Conservation (phyloP, 306 rosid species). For the Sindora glabra region DNA sequence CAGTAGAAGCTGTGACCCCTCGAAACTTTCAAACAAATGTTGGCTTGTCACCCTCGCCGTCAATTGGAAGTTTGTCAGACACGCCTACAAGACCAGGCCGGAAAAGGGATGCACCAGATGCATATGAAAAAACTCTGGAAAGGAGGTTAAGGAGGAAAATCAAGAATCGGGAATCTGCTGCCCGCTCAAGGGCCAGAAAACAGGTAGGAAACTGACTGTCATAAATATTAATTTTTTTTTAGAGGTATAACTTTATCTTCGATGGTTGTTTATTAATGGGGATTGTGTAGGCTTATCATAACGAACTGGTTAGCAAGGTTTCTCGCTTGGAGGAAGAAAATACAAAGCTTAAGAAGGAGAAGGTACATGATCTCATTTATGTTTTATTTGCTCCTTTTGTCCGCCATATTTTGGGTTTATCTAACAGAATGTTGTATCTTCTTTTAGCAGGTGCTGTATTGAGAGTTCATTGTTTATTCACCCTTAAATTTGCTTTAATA, state of each 20-base stretch:
- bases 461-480: background rate
- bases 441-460: background rate
- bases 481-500: background rate
- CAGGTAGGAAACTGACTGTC: conserved; percentile 56
- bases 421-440: background rate
- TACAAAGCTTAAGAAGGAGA: conserved; percentile 57
- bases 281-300: conserved; percentile 49
- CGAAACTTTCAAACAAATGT: conserved; percentile 30
- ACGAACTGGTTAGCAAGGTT: conserved; percentile 63
- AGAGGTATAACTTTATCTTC: background rate
- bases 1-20: conserved; percentile 27
- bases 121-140: conserved; percentile 52
- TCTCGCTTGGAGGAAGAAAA: conserved; percentile 55
- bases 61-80: conserved; percentile 50
- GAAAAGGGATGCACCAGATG: conserved; percentile 56
- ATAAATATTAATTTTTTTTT: background rate
- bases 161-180: conserved; percentile 89
- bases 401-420: background rate
- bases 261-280: conserved; percentile 6
- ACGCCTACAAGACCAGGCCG: conserved; percentile 35
- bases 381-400: background rate
- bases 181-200: conserved; percentile 80
- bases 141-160: conserved; percentile 81
- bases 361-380: conserved; percentile 27
- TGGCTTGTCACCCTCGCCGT: conserved; percentile 46